Evolutionary conservation across 1,284 basidiomycete genomes (phyloP).

Genomic region (Prillingera fragicola): DNA sequence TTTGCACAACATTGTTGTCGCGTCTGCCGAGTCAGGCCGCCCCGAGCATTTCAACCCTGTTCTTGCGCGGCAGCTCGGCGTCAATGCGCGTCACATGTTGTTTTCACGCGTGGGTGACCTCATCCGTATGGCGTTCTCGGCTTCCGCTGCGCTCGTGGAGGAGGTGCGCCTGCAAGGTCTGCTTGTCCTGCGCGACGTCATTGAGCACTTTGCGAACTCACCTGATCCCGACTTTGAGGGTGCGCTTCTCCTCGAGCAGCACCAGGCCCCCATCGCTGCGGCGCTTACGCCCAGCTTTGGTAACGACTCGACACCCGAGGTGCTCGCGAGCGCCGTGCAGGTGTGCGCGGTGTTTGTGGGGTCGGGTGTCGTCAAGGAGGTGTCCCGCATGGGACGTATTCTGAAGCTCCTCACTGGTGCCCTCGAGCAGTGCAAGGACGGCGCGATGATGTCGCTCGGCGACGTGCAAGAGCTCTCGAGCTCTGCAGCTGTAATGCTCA

Average conservation of each 20-base stretch:
- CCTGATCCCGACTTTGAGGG: slow-evolving; percentile 92
- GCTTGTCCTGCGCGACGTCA: slow-evolving; percentile 82
- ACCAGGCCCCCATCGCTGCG: slow-evolving; percentile 96
- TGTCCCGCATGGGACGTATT: slow-evolving; percentile 86
- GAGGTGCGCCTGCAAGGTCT: slow-evolving; percentile 93
- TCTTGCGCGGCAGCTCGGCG: slow-evolving; percentile 52
- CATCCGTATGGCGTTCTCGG: slow-evolving; percentile 96
- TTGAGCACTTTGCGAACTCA: slow-evolving; percentile 80
- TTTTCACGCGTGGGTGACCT: slow-evolving; percentile 58
- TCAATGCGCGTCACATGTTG: slow-evolving; percentile 39
- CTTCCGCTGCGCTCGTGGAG: slow-evolving; percentile 89
- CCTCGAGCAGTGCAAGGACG: slow-evolving; percentile 83
- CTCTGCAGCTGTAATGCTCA: slow-evolving; percentile 90
- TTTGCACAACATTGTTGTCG: slow-evolving; percentile 78
- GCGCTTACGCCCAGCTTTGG: slow-evolving; percentile 97
- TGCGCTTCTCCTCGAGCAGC: slow-evolving; percentile 87
- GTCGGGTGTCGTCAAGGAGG: slow-evolving; percentile 89
- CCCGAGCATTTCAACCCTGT: slow-evolving; percentile 74
- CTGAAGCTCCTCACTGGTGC: slow-evolving; percentile 81
- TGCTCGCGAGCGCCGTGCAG: slow-evolving; percentile 83
- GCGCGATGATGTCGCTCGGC: slow-evolving; percentile 77
- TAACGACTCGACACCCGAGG: slow-evolving; percentile 90
- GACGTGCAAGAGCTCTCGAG: slow-evolving; percentile 82
- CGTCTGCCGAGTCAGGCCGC: slow-evolving; percentile 66
- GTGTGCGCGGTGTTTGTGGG: slow-evolving; percentile 94